phyloP scores from a whole-genome alignment of 768 basidiomycete species.

The Termitomyces sp. region DNA sequence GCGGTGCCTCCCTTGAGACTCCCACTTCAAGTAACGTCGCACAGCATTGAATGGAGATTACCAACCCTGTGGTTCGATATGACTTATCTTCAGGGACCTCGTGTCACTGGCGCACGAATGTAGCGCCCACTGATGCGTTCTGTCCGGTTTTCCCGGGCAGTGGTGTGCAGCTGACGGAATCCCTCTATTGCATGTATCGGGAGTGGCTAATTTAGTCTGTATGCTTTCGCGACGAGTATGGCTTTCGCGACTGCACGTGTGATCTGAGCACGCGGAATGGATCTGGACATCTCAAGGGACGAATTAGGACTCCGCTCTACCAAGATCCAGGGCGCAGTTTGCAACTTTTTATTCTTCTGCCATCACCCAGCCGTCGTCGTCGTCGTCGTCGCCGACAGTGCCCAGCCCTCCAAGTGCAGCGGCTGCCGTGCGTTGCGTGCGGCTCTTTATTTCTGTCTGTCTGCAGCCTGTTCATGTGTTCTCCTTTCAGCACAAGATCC shows the following conservation, averaged over 20 bases:
- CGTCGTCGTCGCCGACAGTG: conserved; percentile 9
- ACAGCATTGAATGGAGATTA: neutral
- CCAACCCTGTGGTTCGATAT: neutral
- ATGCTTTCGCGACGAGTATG: too few species aligned
- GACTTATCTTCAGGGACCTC: neutral
- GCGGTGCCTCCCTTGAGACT: conserved; percentile 12
- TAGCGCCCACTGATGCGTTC: neutral
- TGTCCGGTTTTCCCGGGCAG: conserved; percentile 6
- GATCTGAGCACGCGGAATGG: neutral
- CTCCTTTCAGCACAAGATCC: conserved; percentile 37
- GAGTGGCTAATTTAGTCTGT: too few species aligned
- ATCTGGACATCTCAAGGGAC: neutral
- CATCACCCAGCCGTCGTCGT: conserved; percentile 10
- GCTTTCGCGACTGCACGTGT: too few species aligned
- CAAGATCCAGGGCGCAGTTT: conserved; percentile 23
- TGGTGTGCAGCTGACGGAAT: neutral
- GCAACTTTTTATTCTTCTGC: conserved; percentile 13
- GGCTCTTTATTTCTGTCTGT: conserved; percentile 6
- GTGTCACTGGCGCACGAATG: neutral
- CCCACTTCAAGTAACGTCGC: conserved; percentile 9
- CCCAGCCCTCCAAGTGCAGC: conserved; percentile 6
- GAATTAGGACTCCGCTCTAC: conserved; percentile 28
- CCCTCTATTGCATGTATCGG: neutral
- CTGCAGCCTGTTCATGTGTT: conserved; percentile 15
- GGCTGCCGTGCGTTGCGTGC: conserved; percentile 1